Evolutionary conservation across 257 asterid genomes (phyloP), one percentile per base, ranked within the genome.

Genomic region (Plantago elongata): DNA sequence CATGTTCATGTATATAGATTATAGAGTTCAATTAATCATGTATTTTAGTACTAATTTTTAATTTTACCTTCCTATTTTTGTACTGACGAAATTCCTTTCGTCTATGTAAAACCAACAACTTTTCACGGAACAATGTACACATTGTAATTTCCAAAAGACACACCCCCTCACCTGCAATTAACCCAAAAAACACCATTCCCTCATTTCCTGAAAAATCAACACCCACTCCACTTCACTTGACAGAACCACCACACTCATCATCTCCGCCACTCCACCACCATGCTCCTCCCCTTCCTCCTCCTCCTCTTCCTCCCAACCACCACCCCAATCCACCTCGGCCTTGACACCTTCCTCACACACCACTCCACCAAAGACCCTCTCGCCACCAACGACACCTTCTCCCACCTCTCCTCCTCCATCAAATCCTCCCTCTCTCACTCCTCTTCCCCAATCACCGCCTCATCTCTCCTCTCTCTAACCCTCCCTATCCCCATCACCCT

Each of bases 291-390:
- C 58, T 46, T 72, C 78, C 45, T 81, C 70, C 62, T 71, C 73
- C 60, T 54, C 78, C 63, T 57, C 12, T 61, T 43, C 63, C 68
- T n/a, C 73, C 1, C 68, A 51, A 7, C 48, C 74, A 3, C 70
- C 68, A 0, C 63, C 73, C 90, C 92, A 37, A 73, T 84, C 71
- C 40, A 34, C 40, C 12, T 63, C 61, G 97, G 97, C 22, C 79
- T 92, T 6, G 96, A 87, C 66, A 69, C 99, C 62, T 92, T 81
- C 77, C 89, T 92, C 38, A 69, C 78, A 65, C 84, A 78, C 16
- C 88, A 84, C 50, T 84, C 73, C 60, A 84, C 79, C 49, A 59
- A 47, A 17, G 98, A 91, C 69, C 95, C 95, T 5, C 82, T 70
- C 54, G 87, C 90, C 61, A 22, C 70, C 68, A 84, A 88, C 45